Percentiles rank a stretch among this genome's conserved stretches.
phyloP scores from a whole-genome alignment of 495 filamentous ascomycete genomes.

The Penicillium odoratum region DNA sequence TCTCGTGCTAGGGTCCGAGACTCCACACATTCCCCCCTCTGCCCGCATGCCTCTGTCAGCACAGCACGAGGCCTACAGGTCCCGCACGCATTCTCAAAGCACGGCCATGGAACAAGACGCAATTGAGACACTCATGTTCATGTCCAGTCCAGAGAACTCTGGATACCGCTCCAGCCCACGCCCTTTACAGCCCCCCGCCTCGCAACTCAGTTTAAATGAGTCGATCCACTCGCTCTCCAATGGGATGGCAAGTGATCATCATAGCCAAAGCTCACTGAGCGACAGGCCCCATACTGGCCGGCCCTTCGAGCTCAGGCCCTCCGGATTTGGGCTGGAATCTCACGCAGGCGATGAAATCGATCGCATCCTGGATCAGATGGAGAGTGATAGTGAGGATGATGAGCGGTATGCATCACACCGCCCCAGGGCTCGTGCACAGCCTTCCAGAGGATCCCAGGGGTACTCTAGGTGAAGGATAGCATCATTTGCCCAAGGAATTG shows the following conservation, averaged over 20 bases:
- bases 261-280: slow-evolving; percentile 26
- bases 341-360: slow-evolving; percentile 52
- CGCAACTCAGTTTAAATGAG: slow-evolving; percentile 33
- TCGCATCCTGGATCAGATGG: slow-evolving; percentile 53
- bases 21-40: slow-evolving; percentile 37
- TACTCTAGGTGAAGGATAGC: slow-evolving; percentile 11
- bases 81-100: slow-evolving; percentile 62
- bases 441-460: slow-evolving; percentile 11
- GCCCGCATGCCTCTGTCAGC: slow-evolving; percentile 23
- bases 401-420: slow-evolving; percentile 26
- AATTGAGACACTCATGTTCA: slow-evolving; percentile 82
- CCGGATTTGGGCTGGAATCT: slow-evolving; percentile 29
- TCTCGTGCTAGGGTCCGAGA: slow-evolving; percentile 29
- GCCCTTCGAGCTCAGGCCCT: slow-evolving; percentile 3
- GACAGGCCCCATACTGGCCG: slow-evolving; percentile 15
- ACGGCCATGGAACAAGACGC: slow-evolving; percentile 79
- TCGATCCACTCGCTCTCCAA: slow-evolving; percentile 27
- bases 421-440: slow-evolving; percentile 7
- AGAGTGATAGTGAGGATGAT: slow-evolving; percentile 45
- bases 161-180: slow-evolving; percentile 46
- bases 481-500: background rate
- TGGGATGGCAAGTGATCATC: slow-evolving; percentile 6
- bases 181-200: slow-evolving; percentile 22
- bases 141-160: slow-evolving; percentile 82
- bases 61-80: slow-evolving; percentile 28